Percentiles rank a stretch among this genome's conserved stretches.
Evolutionary conservation across 257 asterid species (phyloP).

Genomic region (Penstemon newberryi): DNA sequence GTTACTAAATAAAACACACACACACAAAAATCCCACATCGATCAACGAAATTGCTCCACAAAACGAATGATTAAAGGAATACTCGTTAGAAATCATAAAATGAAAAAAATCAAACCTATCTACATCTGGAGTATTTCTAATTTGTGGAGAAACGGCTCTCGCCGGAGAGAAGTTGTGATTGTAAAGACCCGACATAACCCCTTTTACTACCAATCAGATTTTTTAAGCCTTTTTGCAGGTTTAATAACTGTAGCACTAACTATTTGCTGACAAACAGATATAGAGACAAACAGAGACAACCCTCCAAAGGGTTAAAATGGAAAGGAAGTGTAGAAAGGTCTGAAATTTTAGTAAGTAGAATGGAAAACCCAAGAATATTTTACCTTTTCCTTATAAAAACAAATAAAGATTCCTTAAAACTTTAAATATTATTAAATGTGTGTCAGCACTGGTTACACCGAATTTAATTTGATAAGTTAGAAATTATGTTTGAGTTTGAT

Average conservation of each 20-base stretch:
- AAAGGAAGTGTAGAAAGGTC: conserved; percentile 26
- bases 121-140: conserved; percentile 63
- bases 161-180: conserved; percentile 86
- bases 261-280: too few species aligned
- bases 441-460: neutral
- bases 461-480: too few species aligned
- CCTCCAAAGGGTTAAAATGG: conserved; percentile 32
- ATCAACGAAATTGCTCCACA: too few species aligned
- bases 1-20: conserved; percentile 38
- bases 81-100: too few species aligned
- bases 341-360: conserved; percentile 21
- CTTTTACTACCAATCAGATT: too few species aligned
- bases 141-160: conserved; percentile 85
- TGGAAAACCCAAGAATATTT: conserved; percentile 23
- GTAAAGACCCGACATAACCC: conserved; percentile 69
- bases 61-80: too few species aligned
- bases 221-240: too few species aligned
- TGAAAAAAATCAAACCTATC: conserved; percentile 54
- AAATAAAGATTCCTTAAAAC: conserved; percentile 1
- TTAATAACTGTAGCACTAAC: too few species aligned
- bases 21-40: too few species aligned
- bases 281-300: conserved; percentile 19
- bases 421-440: neutral
- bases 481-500: too few species aligned
- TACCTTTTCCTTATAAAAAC: neutral